phyloP scores from a whole-genome alignment of 768 basidiomycete species.

The Leucocoprinus leucothites region DNA sequence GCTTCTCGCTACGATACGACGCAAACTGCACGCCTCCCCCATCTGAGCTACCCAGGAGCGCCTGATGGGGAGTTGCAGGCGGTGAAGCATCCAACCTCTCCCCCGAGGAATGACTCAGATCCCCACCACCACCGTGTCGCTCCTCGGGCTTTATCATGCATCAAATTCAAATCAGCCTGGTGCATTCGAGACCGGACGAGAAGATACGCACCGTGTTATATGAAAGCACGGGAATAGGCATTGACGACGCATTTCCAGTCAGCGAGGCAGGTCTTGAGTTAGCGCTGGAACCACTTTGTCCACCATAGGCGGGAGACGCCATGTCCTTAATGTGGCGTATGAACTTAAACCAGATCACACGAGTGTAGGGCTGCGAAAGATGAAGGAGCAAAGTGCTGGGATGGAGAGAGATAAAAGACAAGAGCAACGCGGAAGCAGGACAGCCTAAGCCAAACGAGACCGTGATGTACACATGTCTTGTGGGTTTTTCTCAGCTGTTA shows the following conservation, averaged over 20 bases:
- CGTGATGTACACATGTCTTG: neutral
- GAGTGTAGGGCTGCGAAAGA: neutral
- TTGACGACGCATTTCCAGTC: neutral
- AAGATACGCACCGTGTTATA: neutral
- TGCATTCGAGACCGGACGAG: neutral
- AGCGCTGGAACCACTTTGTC: neutral
- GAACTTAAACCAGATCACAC: neutral
- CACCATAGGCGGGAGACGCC: neutral
- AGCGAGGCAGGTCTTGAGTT: too few relatives aligned
- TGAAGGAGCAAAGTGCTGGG: neutral
- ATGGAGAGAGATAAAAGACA: neutral
- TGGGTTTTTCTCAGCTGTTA: too few relatives aligned
- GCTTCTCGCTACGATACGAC: slow-evolving; percentile 17
- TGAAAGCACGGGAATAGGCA: slow-evolving; percentile 7
- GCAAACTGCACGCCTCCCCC: slow-evolving; percentile 19
- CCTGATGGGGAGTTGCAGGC: slow-evolving; percentile 1
- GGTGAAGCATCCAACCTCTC: slow-evolving; percentile 6
- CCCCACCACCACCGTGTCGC: too few relatives aligned
- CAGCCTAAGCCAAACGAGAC: neutral
- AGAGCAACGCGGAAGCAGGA: neutral
- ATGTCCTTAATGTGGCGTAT: neutral
- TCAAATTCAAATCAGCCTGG: neutral
- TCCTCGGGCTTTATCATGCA: neutral
- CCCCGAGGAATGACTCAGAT: neutral
- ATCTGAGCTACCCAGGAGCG: slow-evolving; percentile 1